phyloP scores from a whole-genome alignment of 2,329 filamentous ascomycete species.

The Neopestalotiopsis rosae region DNA sequence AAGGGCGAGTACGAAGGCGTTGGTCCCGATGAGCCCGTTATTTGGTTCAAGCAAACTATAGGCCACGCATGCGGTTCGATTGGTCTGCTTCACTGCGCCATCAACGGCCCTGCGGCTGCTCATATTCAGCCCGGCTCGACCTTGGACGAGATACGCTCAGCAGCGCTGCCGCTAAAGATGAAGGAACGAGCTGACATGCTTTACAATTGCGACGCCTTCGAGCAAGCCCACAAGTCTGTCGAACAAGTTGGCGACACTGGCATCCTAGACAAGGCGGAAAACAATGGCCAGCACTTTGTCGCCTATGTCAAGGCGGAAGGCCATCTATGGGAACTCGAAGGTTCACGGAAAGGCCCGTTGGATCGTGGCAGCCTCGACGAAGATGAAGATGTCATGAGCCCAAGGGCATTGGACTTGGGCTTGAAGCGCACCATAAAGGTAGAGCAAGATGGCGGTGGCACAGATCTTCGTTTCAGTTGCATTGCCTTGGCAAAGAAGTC shows the following conservation, averaged over 20 bases:
- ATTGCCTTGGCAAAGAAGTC: constrained; percentile 40
- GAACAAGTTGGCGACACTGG: constrained; percentile 71
- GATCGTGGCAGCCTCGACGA: constrained; percentile 62
- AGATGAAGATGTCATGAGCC: constrained; percentile 68
- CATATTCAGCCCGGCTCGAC: constrained; percentile 60
- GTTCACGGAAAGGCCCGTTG: constrained; percentile 73
- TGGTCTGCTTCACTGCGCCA: constrained; percentile 74
- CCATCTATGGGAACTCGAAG: constrained; percentile 81
- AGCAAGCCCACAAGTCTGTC: constrained; percentile 74
- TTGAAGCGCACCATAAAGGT: constrained; percentile 49
- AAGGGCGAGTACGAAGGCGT: constrained; percentile 24
- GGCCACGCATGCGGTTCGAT: constrained; percentile 83
- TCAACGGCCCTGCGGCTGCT: constrained; percentile 67
- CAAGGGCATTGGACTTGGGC: constrained; percentile 69
- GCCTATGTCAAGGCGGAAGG: constrained; percentile 76
- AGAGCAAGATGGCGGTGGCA: constrained; percentile 35
- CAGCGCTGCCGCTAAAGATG: constrained; percentile 68
- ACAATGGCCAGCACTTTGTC: constrained; percentile 77
- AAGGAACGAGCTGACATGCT: constrained; percentile 69
- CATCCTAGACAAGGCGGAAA: constrained; percentile 65
- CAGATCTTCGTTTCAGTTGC: constrained; percentile 44
- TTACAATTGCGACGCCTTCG: constrained; percentile 73
- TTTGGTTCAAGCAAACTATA: constrained; percentile 89
- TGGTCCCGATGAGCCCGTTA: constrained; percentile 67
- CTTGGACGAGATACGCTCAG: constrained; percentile 62